Evolutionary conservation across 2,329 filamentous ascomycete genomes (phyloP), one percentile per base, ranked within the genome.

Genomic region (Colletotrichum sp.): DNA sequence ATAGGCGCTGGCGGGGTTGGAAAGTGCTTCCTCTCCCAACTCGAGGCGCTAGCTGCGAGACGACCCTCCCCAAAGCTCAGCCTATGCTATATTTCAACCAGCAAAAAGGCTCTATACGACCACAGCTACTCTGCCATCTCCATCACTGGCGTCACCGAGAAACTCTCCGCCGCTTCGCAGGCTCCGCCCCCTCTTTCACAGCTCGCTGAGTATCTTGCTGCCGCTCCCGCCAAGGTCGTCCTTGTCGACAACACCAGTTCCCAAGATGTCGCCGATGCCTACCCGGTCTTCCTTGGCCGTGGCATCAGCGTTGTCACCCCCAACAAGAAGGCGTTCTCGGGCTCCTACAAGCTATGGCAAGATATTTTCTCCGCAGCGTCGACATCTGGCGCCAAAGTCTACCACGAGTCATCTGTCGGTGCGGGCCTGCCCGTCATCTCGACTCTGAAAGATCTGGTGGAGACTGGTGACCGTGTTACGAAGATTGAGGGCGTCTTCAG

Each of bases 241-340:
- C 89, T 99, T 34, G 93, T 99, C 79, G 97, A 99, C 90, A 99
- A 99, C 88, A 99, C 97, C 68, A 98, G 95, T 86, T 96, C 95
- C 80, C 94, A 96, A 81, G 93, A 94, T 78, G 90, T 99, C 34
- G 97, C 96, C 65, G 91, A 95, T 77, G 87, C 91, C 34, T 99
- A 99, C 85, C 96, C 97, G 2, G 85, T 90, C 63, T 95, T 98
- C 85, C 88, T 99, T 77, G 90, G 91, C 81, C 92, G 92, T 78
- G 96, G 96, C 14, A 93, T 99, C 84, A 96, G 93, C 85, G 92
- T 99, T 80, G 95, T 99, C 32, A 99, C 97, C 1, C 96, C 97
- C 59, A 99, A 99, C 90, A 99, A 99, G 89, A 99, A 99, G 87
- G 96, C 95, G 16, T 99, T 99, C 86, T 98, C 95, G 0, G 93